These are phyloP conservation scores for Botrytis deweyae DNA, from an alignment of 2,329 filamentous ascomycete genomes.

Conservation along the genomic window DNA sequence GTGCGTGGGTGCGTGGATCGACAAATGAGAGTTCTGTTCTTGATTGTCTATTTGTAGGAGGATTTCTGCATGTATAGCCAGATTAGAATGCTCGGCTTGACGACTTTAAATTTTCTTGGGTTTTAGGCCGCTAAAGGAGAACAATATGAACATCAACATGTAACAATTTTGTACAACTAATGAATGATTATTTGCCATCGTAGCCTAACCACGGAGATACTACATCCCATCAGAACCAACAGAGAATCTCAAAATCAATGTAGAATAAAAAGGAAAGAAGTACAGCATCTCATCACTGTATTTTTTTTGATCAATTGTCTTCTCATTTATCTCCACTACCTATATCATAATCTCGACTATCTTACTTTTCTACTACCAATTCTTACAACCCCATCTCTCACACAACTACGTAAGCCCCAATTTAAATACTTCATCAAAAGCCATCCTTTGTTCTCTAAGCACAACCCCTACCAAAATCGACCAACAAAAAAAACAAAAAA, in stretches of 20 bases:
- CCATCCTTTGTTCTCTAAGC: background rate
- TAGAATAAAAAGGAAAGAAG: background rate
- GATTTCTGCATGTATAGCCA: background rate
- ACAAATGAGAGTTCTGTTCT: background rate
- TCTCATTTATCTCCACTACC: background rate
- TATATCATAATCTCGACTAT: background rate
- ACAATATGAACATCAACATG: background rate
- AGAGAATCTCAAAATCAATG: background rate
- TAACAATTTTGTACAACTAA: background rate
- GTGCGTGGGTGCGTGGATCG: background rate
- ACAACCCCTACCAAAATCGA: background rate
- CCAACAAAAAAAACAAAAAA: background rate
- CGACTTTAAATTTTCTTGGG: background rate
- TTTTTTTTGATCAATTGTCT: background rate
- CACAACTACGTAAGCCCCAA: background rate
- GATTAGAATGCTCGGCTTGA: background rate
- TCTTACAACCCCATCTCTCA: background rate
- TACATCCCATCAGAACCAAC: background rate
- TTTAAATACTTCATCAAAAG: background rate
- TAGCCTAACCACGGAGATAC: background rate
- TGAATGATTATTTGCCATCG: background rate
- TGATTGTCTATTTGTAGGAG: background rate
- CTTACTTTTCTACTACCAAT: constrained; percentile 1
- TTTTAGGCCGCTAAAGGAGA: background rate
- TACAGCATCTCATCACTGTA: background rate